phyloP scores from a whole-genome alignment of 2,329 filamentous ascomycete species.

The Coniochaeta ligniaria region DNA sequence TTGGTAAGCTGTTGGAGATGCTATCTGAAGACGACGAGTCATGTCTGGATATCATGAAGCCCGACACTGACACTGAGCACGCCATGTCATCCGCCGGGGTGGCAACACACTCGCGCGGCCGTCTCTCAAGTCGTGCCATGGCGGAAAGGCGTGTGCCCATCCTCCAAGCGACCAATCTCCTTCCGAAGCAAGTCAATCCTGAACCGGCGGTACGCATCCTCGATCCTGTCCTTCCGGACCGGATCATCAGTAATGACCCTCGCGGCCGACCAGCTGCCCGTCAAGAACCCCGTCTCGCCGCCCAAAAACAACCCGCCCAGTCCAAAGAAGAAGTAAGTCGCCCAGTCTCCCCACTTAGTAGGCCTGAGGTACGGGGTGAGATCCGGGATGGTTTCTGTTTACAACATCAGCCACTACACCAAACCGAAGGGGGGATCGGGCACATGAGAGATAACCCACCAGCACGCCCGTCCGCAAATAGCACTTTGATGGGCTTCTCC shows the following conservation, averaged over 20 bases:
- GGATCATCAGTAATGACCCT: constrained; percentile 46
- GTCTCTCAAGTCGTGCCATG: not conserved
- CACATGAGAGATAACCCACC: constrained; percentile 29
- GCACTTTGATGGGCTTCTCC: constrained; percentile 54
- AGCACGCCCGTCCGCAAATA: constrained; percentile 53
- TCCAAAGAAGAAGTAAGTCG: constrained; percentile 56
- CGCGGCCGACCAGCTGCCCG: constrained; percentile 46
- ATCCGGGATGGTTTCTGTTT: constrained; percentile 53
- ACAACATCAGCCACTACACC: not conserved
- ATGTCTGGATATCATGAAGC: not conserved
- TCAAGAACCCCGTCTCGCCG: constrained; percentile 54
- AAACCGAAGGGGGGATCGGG: too few species aligned
- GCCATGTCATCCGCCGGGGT: not conserved
- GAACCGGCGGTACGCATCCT: constrained; percentile 56
- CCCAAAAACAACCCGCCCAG: constrained; percentile 56
- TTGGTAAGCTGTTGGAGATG: not conserved
- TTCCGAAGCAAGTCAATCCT: constrained; percentile 54
- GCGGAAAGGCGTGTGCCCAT: not conserved
- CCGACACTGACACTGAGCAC: not conserved
- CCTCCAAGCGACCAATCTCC: constrained; percentile 49
- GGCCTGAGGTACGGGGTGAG: constrained; percentile 49
- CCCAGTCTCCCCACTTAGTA: constrained; percentile 49
- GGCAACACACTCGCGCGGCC: too few species aligned
- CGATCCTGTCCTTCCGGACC: constrained; percentile 47
- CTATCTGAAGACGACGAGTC: not conserved